Base-by-base conservation (phyloP, 805 yeast species). In the Tetrapisispora iriomotensis region DNA sequence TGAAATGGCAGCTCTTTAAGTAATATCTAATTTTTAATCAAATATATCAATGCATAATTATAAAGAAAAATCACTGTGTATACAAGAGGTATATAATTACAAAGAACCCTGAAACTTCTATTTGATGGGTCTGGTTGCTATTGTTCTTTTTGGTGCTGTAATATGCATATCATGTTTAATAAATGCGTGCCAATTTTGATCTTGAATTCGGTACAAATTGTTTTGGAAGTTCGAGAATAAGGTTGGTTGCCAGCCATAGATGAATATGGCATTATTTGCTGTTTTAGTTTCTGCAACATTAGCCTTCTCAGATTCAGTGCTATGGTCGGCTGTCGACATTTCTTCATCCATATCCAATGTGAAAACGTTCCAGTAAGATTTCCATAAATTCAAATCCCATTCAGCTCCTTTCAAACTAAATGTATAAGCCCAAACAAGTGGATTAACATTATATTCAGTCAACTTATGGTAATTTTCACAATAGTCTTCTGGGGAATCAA, bases 401-500 rank as follows among this genome's bases (percentile, higher is more conserved):
- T 53, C 40, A 2, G 41, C 31, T 18, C 64, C 63, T 28, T 56
- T 59, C 23, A 60, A 27, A 1, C 55, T 36, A 8, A 60, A 41
- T 5, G 51, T 41, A 29, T 46, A 57, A 4, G 61, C 52, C 65
- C 65, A 60, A 2, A 58, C 53, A 6, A 47, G 29, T n/a, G 54
- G 38, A 33, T 53, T 56, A 10, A 39, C 40, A 39, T 54, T 53
- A 15, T 46, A 44, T 9, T 39, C 38, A 3, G 63, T 51, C 10
- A 52, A 40, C 15, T 54, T 46, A 5, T 60, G 59, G 36, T 66
- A 64, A 4, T 51, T 54, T 22, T 60, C 65, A 30, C 53, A 59
- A 22, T 67, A 67, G 18, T 71, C 65, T 41, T 70, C 70, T 3
- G 78, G 76, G 12, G 76, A 63, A 15, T 53, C 57, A 2, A 66